A percentile compares a stretch with the other conserved stretches of the same genome.
Conservation (phyloP, 2,329 filamentous ascomycete species). For the Dactylellina parvicollis region DNA sequence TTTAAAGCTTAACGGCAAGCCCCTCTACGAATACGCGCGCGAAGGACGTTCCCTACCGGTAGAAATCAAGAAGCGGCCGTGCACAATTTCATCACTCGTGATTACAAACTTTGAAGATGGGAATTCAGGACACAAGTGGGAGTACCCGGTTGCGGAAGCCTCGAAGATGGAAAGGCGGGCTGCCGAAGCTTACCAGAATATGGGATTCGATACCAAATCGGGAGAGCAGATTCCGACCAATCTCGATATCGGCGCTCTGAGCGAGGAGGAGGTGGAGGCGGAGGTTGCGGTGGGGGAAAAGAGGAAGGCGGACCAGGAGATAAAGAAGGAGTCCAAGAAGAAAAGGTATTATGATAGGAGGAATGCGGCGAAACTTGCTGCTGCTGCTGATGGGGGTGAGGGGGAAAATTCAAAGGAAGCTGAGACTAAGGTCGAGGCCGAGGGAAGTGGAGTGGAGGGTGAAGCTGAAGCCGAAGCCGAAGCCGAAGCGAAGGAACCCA, state of each 20-base stretch:
- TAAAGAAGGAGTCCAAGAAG: conserved; percentile 3
- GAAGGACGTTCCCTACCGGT: conserved; percentile 86
- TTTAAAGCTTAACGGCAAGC: conserved; percentile 90
- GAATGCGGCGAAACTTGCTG: background rate
- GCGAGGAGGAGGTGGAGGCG: conserved; percentile 13
- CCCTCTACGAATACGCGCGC: conserved; percentile 93
- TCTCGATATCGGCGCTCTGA: conserved; percentile 11
- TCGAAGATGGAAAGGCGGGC: conserved; percentile 70
- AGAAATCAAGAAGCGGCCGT: conserved; percentile 81
- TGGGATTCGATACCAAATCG: conserved; percentile 21
- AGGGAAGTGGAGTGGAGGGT: background rate
- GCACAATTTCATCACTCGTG: conserved; percentile 80
- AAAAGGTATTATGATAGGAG: conserved; percentile 1
- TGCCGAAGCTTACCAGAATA: conserved; percentile 54
- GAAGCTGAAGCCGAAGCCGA: conserved; percentile 3
- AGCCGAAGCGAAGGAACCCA: conserved; percentile 22
- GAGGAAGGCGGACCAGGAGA: conserved; percentile 5
- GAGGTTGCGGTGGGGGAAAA: conserved; percentile 21
- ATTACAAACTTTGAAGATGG: conserved; percentile 88
- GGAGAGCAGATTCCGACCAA: conserved; percentile 6
- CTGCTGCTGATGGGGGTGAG: background rate
- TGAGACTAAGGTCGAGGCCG: background rate
- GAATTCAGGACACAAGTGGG: conserved; percentile 78
- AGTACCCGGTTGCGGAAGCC: conserved; percentile 76
- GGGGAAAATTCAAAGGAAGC: conserved; percentile 3